Percentiles rank a stretch among this genome's conserved stretches.
Conservation (phyloP, 345 rosid species). For the Theobroma cacao region DNA sequence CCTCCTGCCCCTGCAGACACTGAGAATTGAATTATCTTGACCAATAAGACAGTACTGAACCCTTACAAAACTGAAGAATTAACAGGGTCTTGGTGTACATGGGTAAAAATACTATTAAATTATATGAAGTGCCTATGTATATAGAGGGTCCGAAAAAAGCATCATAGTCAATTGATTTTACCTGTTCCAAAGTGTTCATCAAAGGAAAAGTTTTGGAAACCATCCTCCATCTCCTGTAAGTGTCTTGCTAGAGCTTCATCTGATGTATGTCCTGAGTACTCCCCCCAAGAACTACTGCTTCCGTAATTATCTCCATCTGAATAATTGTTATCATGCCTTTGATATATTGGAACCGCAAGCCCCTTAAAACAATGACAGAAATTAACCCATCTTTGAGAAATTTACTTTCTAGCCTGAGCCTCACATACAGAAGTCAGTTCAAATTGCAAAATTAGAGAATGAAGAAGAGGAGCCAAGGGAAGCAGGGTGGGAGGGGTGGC, state of each 20-base stretch:
- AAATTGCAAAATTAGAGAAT: background rate
- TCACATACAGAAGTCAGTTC: background rate
- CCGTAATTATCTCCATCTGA: background rate
- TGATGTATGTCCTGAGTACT: background rate
- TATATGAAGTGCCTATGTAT: background rate
- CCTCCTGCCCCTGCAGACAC: background rate
- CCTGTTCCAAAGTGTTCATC: background rate
- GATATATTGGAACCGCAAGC: background rate
- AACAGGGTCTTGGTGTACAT: no score
- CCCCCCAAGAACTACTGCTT: background rate
- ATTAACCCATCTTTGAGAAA: background rate
- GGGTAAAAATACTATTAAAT: background rate
- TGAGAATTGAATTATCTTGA: background rate
- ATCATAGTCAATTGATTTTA: background rate
- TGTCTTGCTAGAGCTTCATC: background rate
- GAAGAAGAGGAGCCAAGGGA: background rate
- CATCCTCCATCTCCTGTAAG: background rate
- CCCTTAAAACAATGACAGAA: background rate
- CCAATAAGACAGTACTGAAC: background rate
- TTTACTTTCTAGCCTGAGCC: background rate
- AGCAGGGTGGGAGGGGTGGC: background rate
- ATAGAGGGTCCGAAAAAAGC: background rate
- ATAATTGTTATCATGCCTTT: background rate
- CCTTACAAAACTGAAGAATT: background rate
- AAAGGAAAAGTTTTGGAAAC: background rate